Percentiles rank a stretch among this genome's conserved stretches.
Conservation (phyloP, 805 yeast genomes). For the Scheffersomyces coipomensis region DNA sequence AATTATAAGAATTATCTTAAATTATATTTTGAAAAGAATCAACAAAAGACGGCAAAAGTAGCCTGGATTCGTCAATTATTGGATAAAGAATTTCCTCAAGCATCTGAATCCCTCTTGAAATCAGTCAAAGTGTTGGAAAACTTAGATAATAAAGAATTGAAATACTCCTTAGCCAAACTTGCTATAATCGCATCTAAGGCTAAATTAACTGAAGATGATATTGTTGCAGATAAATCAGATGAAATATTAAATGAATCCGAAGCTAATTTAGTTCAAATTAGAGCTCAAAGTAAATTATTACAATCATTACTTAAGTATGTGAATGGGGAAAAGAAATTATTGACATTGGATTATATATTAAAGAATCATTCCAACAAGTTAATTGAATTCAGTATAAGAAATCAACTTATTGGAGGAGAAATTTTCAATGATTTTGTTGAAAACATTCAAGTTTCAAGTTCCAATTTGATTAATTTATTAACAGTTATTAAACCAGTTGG, state of each 20-base stretch:
- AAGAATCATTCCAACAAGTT: neutral
- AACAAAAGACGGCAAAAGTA: conserved; percentile 46
- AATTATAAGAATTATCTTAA: conserved; percentile 49
- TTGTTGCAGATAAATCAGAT: conserved; percentile 10
- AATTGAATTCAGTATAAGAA: neutral
- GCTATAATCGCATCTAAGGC: conserved; percentile 48
- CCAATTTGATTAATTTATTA: conserved; percentile 52
- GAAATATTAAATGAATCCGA: conserved; percentile 46
- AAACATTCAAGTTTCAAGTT: conserved; percentile 37
- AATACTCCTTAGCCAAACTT: conserved; percentile 71
- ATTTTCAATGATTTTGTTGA: conserved; percentile 29
- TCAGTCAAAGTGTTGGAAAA: conserved; percentile 38
- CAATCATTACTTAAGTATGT: conserved; percentile 15
- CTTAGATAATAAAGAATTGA: conserved; percentile 49
- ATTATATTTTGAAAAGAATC: conserved; percentile 47
- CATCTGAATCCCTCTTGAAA: conserved; percentile 45
- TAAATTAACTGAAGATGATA: neutral
- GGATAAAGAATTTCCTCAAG: conserved; percentile 48
- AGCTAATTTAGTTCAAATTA: conserved; percentile 44
- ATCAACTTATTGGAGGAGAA: conserved; percentile 5
- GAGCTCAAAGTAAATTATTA: conserved; percentile 45
- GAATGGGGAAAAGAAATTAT: conserved; percentile 5
- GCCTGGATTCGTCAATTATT: conserved; percentile 73
- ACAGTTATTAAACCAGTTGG: conserved; percentile 41
- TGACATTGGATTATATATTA: conserved; percentile 1